phyloP scores from a whole-genome alignment of 2,329 filamentous ascomycete species.

The Exophiala alcalophila region DNA sequence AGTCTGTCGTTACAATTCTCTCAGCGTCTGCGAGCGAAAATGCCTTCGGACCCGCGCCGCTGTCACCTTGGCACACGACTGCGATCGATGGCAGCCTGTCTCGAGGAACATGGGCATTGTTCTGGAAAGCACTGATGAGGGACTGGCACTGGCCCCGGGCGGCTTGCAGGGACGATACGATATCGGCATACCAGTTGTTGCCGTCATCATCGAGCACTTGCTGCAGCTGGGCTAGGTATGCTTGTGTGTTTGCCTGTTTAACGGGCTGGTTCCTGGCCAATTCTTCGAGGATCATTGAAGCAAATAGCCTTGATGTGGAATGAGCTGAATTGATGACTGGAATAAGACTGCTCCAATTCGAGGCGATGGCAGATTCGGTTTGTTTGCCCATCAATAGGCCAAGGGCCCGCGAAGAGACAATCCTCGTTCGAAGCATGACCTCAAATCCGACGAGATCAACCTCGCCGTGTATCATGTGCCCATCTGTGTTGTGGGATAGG shows the following conservation, averaged over 20 bases:
- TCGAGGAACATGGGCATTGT: constrained; percentile 77
- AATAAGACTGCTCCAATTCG: constrained; percentile 64
- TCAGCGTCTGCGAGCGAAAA: constrained; percentile 88
- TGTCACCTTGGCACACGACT: constrained; percentile 89
- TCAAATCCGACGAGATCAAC: constrained; percentile 91
- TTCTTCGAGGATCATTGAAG: constrained; percentile 82
- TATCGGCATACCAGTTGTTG: constrained; percentile 79
- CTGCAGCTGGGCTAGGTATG: constrained; percentile 60
- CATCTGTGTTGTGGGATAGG: constrained; percentile 91
- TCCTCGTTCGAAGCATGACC: constrained; percentile 79
- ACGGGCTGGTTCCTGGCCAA: constrained; percentile 63
- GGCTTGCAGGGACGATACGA: constrained; percentile 85
- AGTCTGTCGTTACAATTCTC: constrained; percentile 80
- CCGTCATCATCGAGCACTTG: constrained; percentile 77
- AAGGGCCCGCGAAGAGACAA: constrained; percentile 82
- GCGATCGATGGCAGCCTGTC: constrained; percentile 75
- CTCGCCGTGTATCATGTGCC: constrained; percentile 96
- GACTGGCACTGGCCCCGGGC: constrained; percentile 89
- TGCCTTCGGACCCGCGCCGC: constrained; percentile 84
- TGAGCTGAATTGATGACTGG: constrained; percentile 68
- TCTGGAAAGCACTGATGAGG: constrained; percentile 84
- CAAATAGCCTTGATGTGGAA: constrained; percentile 81
- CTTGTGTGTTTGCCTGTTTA: constrained; percentile 39
- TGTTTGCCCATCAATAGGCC: constrained; percentile 78
- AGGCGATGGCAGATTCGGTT: constrained; percentile 52